Evolutionary conservation across 2,329 filamentous ascomycete species (phyloP).

Genomic region (Colletotrichum sp.): DNA sequence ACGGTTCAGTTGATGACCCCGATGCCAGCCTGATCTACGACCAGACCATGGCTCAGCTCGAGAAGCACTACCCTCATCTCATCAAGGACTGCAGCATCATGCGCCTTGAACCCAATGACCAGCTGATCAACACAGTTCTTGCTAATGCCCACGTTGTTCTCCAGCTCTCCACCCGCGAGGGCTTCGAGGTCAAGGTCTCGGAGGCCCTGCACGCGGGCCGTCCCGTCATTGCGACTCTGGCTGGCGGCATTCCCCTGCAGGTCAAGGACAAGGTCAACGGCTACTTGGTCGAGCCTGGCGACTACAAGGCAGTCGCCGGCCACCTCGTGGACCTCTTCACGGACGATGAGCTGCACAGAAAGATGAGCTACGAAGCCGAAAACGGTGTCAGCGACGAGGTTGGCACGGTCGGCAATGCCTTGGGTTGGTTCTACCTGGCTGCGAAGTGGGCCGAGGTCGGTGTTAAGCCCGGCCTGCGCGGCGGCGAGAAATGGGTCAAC

Average conservation of each 20-base stretch:
- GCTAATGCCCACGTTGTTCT: constrained; percentile 75
- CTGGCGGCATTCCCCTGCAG: constrained; percentile 83
- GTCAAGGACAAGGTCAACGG: constrained; percentile 75
- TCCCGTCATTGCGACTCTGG: constrained; percentile 76
- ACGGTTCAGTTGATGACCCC: constrained; percentile 82
- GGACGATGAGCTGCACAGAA: constrained; percentile 66
- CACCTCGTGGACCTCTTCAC: constrained; percentile 72
- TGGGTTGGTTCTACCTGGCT: constrained; percentile 80
- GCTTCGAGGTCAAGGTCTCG: constrained; percentile 87
- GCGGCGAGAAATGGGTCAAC: constrained; percentile 72
- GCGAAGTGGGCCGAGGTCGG: constrained; percentile 65
- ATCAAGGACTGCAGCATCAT: constrained; percentile 73
- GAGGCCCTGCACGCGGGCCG: constrained; percentile 83
- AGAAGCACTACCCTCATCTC: constrained; percentile 66
- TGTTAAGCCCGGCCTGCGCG: constrained; percentile 52
- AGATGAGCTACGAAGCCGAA: constrained; percentile 69
- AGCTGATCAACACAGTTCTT: constrained; percentile 78
- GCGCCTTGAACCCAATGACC: constrained; percentile 78
- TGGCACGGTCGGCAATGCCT: constrained; percentile 78
- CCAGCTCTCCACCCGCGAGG: constrained; percentile 81
- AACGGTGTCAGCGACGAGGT: constrained; percentile 80
- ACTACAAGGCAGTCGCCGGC: constrained; percentile 71
- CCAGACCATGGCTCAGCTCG: constrained; percentile 70
- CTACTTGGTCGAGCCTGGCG: constrained; percentile 74
- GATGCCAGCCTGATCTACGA: constrained; percentile 77